Conservation (phyloP, 208 protist species). For the Trypanosoma congolense region DNA sequence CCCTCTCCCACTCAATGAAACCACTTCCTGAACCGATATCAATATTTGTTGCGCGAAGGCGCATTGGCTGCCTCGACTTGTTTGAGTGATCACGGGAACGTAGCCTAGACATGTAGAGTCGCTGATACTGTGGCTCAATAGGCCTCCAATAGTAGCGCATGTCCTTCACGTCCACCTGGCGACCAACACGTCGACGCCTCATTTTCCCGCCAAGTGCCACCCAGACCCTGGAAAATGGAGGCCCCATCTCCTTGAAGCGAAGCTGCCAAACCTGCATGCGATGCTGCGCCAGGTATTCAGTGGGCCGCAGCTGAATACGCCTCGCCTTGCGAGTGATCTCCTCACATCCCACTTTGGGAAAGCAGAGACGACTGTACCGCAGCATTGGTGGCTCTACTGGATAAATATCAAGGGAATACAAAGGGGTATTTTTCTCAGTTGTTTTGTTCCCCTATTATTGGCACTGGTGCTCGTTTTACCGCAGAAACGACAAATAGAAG, state of each 20-base stretch:
- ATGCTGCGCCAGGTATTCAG: slow-evolving; percentile 60
- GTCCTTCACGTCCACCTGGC: slow-evolving; percentile 86
- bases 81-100: slow-evolving; percentile 67
- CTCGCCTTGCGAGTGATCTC: slow-evolving; percentile 72
- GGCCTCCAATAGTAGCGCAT: slow-evolving; percentile 87
- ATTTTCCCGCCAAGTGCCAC: slow-evolving; percentile 88
- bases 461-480: no score
- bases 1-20: slow-evolving; percentile 69
- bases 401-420: background rate
- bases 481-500: no score
- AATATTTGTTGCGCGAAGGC: slow-evolving; percentile 61
- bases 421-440: background rate
- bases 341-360: slow-evolving; percentile 80
- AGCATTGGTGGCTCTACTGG: slow-evolving; percentile 35
- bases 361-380: slow-evolving; percentile 29
- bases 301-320: slow-evolving; percentile 64
- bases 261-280: slow-evolving; percentile 86
- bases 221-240: slow-evolving; percentile 77
- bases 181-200: slow-evolving; percentile 83
- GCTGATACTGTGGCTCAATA: slow-evolving; percentile 89
- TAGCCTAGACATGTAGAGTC: slow-evolving; percentile 85
- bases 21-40: slow-evolving; percentile 60
- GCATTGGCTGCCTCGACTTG: slow-evolving; percentile 45
- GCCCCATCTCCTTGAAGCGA: slow-evolving; percentile 89
- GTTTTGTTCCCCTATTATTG: no score